Evolutionary conservation across 352 stramenopile species (phyloP).

Genomic region (Phytophthora litchii): DNA sequence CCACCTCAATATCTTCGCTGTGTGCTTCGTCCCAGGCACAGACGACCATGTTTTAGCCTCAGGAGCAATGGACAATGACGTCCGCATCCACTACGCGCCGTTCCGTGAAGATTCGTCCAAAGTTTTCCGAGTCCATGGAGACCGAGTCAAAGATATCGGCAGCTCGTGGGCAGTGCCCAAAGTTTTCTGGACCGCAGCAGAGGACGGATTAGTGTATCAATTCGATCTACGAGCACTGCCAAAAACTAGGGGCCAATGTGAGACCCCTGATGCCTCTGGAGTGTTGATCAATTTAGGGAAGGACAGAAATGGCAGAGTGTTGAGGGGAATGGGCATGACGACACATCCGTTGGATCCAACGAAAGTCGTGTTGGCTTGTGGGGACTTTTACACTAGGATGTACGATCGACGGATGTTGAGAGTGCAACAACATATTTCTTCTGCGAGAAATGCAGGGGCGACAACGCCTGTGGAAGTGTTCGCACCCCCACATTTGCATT

Average conservation of each 20-base stretch:
- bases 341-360: constrained; percentile 71
- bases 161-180: constrained; percentile 66
- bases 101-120: constrained; percentile 71
- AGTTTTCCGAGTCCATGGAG: constrained; percentile 69
- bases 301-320: constrained; percentile 40
- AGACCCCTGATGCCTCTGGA: constrained; percentile 46
- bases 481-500: constrained; percentile 75
- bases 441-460: constrained; percentile 25
- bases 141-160: constrained; percentile 85
- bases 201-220: constrained; percentile 86
- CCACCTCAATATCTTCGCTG: constrained; percentile 86
- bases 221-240: constrained; percentile 80
- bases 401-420: constrained; percentile 83
- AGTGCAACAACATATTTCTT: constrained; percentile 42
- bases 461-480: constrained; percentile 72
- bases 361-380: constrained; percentile 75
- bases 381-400: constrained; percentile 80
- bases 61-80: constrained; percentile 83
- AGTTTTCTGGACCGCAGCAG: constrained; percentile 86
- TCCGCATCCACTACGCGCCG: constrained; percentile 86
- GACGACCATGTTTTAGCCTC: constrained; percentile 84
- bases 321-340: constrained; percentile 80
- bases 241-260: constrained; percentile 33
- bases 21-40: constrained; percentile 83
- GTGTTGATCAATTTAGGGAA: constrained; percentile 73